Evolutionary conservation across 345 rosid genomes (phyloP).

Genomic region (Limnanthes douglasii): DNA sequence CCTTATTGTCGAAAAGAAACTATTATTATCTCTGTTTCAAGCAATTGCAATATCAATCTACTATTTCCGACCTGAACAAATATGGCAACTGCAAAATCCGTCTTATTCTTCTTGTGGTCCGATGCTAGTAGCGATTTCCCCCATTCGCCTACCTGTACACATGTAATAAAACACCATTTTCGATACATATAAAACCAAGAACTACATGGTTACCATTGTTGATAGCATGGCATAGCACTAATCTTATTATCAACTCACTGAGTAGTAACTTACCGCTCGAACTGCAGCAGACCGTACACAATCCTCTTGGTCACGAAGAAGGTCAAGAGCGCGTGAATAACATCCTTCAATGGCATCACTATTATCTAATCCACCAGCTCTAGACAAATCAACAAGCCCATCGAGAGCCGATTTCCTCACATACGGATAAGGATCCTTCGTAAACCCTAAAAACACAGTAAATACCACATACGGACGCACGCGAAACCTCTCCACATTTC

Average conservation of each 20-base stretch:
- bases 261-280: constrained; percentile 31
- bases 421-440: constrained; percentile 74
- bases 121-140: constrained; percentile 45
- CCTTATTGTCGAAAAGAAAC: too few species aligned
- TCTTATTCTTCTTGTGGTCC: constrained; percentile 23
- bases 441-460: constrained; percentile 51
- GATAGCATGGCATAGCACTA: too few species aligned
- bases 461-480: constrained; percentile 31
- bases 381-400: constrained; percentile 35
- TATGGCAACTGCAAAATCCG: constrained; percentile 28
- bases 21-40: too few species aligned
- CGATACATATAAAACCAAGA: too few species aligned
- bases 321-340: constrained; percentile 61
- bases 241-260: not conserved
- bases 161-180: too few species aligned
- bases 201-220: too few species aligned
- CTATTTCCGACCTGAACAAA: constrained; percentile 44
- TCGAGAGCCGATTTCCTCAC: constrained; percentile 58
- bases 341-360: constrained; percentile 39
- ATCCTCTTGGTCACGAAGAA: constrained; percentile 42
- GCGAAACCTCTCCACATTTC: constrained; percentile 43
- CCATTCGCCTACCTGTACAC: constrained; percentile 52
- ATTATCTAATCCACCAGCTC: constrained; percentile 33
- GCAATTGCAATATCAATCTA: too few species aligned
- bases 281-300: constrained; percentile 58